These are phyloP conservation scores for Claviceps monticola DNA, from an alignment of 2,329 filamentous ascomycete genomes.

Conservation along the genomic window DNA sequence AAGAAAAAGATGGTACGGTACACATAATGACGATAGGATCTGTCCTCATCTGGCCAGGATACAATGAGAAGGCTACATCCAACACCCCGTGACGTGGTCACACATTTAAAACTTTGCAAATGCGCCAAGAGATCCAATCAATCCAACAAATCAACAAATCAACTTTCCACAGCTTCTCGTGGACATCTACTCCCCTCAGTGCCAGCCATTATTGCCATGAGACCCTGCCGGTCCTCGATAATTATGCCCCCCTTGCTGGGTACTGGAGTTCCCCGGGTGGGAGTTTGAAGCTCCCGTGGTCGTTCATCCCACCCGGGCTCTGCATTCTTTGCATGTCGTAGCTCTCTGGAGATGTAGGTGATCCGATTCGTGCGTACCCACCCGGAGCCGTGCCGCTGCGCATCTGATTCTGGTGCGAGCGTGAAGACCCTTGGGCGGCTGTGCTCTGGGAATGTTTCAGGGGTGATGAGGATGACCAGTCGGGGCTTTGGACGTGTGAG, in stretches of 20 bases:
- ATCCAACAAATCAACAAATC: too few relatives aligned
- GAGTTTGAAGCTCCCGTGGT: slow-evolving; percentile 7
- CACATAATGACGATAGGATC: not conserved
- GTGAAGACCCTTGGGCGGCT: not conserved
- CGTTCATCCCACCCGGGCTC: slow-evolving; percentile 5
- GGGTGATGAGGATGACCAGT: not conserved
- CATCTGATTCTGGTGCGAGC: slow-evolving; percentile 4
- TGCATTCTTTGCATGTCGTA: slow-evolving; percentile 7
- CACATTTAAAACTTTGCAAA: not conserved
- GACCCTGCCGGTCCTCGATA: slow-evolving; percentile 2
- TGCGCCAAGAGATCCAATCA: not conserved
- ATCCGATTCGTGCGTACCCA: slow-evolving; percentile 6
- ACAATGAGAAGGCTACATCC: too few relatives aligned
- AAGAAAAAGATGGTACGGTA: not conserved
- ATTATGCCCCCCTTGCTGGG: slow-evolving; percentile 1
- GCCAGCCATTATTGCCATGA: not conserved
- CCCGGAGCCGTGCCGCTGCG: slow-evolving; percentile 4
- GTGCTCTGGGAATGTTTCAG: slow-evolving; percentile 1
- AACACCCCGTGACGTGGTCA: too few relatives aligned
- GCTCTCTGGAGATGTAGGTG: slow-evolving; percentile 6
- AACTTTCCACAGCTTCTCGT: not conserved
- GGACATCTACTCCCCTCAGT: not conserved
- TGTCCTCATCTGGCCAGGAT: too few relatives aligned
- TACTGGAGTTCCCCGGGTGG: not conserved
- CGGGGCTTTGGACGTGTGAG: slow-evolving; percentile 4